phyloP scores from a whole-genome alignment of 225 moss, liverwort and hornwort species.

The Ulota crispa region DNA sequence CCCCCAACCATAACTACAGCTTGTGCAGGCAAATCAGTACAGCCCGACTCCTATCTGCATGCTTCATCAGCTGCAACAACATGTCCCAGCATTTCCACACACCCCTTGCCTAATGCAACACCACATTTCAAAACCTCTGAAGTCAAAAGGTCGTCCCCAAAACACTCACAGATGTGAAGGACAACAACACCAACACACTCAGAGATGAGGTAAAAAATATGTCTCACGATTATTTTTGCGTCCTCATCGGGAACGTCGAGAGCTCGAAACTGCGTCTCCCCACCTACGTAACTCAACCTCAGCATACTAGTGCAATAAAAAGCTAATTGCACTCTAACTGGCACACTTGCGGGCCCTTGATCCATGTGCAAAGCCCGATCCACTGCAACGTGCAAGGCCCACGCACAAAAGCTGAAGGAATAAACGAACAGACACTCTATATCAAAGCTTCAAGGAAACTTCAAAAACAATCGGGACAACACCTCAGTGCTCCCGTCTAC shows the following conservation, averaged over 20 bases:
- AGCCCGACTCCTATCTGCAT: neutral
- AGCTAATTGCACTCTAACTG: too few relatives aligned
- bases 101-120: too few relatives aligned
- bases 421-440: neutral
- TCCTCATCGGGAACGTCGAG: neutral
- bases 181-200: neutral
- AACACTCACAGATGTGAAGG: neutral
- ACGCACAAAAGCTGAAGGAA: neutral
- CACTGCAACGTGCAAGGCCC: too few relatives aligned
- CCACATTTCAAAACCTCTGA: neutral
- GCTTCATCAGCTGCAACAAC: too few relatives aligned
- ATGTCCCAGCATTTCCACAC: neutral
- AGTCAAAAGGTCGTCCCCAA: too few relatives aligned
- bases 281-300: neutral
- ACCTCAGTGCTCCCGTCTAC: neutral
- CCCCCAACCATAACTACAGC: neutral
- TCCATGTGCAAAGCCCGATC: too few relatives aligned
- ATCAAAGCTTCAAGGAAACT: neutral
- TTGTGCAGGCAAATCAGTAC: neutral
- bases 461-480: neutral
- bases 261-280: slow-evolving; percentile 9
- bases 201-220: neutral
- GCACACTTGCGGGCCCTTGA: neutral
- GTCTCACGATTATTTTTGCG: neutral
- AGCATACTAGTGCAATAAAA: fast-evolving